A percentile compares a stretch with the other conserved stretches of the same genome.
Conservation (phyloP, 176 grass and related monocot species). For the Oryza meyeriana region DNA sequence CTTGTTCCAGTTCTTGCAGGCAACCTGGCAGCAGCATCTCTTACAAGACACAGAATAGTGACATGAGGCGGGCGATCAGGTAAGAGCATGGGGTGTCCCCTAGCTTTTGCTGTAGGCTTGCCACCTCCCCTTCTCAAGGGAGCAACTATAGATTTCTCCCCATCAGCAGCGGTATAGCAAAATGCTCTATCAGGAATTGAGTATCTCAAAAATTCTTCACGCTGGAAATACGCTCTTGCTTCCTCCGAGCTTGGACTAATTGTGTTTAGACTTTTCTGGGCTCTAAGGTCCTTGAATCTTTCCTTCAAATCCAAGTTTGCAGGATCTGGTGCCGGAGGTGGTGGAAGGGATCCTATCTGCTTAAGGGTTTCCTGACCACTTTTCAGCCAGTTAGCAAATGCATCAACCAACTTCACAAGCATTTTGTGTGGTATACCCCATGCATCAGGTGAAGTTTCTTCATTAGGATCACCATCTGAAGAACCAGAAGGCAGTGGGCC, state of each 20-base stretch:
- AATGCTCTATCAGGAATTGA: slow-evolving; percentile 98
- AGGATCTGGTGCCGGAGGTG: slow-evolving; percentile 75
- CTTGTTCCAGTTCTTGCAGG: slow-evolving; percentile 92
- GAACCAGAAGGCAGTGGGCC: slow-evolving; percentile 51
- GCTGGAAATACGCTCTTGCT: slow-evolving; percentile 77
- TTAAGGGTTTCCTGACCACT: slow-evolving; percentile 97
- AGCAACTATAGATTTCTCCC: slow-evolving; percentile 94
- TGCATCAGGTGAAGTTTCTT: slow-evolving; percentile 93
- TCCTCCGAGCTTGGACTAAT: slow-evolving; percentile 85
- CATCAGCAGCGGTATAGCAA: slow-evolving; percentile 94
- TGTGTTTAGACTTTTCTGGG: slow-evolving; percentile 96
- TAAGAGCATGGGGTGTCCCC: slow-evolving; percentile 97
- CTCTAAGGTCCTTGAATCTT: slow-evolving; percentile 96
- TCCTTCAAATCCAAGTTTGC: slow-evolving; percentile 89
- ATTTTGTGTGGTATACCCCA: slow-evolving; percentile 99
- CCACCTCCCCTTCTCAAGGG: slow-evolving; percentile 92
- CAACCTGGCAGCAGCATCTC: slow-evolving; percentile 91
- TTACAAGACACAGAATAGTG: slow-evolving; percentile 95
- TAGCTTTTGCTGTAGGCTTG: slow-evolving; percentile 96
- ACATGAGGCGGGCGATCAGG: slow-evolving; percentile 94
- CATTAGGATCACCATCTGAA: slow-evolving; percentile 61
- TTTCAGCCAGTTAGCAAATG: slow-evolving; percentile 99
- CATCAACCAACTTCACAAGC: slow-evolving; percentile 97
- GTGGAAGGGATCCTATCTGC: slow-evolving; percentile 92
- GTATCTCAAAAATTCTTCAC: slow-evolving; percentile 91